Evolutionary conservation across 2,329 filamentous ascomycete species (phyloP).

Genomic region (Pseudogymnoascus sp.): DNA sequence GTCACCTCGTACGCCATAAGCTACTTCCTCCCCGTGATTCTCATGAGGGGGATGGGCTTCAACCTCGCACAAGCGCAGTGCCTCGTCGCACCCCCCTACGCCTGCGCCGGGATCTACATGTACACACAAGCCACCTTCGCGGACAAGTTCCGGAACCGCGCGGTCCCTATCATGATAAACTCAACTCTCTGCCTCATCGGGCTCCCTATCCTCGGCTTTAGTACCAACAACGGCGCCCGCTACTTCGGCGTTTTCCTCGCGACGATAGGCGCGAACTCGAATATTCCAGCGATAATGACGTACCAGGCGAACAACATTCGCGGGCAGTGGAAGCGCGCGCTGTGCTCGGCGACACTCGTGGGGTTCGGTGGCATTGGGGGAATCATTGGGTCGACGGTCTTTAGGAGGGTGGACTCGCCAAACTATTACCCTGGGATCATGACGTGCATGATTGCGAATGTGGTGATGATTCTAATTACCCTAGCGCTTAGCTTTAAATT

Average conservation of each 20-base stretch:
- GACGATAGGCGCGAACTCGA: constrained; percentile 45
- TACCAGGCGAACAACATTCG: constrained; percentile 85
- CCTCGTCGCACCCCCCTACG: constrained; percentile 45
- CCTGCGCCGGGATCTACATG: constrained; percentile 39
- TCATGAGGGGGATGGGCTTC: constrained; percentile 48
- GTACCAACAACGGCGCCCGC: constrained; percentile 38
- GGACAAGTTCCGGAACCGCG: constrained; percentile 46
- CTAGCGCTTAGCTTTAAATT: constrained; percentile 24
- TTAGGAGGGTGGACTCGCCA: constrained; percentile 48
- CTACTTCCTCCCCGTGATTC: constrained; percentile 70
- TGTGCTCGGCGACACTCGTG: constrained; percentile 67
- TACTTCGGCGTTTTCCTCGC: constrained; percentile 41
- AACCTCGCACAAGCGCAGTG: constrained; percentile 42
- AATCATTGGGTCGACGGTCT: constrained; percentile 66
- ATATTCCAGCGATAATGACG: constrained; percentile 64
- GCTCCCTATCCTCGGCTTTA: constrained; percentile 37
- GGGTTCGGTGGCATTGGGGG: constrained; percentile 71
- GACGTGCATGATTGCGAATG: constrained; percentile 17
- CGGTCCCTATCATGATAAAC: constrained; percentile 41
- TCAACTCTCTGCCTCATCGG: constrained; percentile 30
- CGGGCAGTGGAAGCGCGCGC: constrained; percentile 80
- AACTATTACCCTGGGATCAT: constrained; percentile 34
- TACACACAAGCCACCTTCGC: constrained; percentile 38
- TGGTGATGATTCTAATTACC: constrained; percentile 22
- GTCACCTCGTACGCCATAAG: constrained; percentile 67